Percentiles rank a stretch among this genome's conserved stretches.
These are phyloP conservation scores for Exsudoporus floridanus DNA, from an alignment of 1,284 basidiomycete species.

Conservation along the genomic window DNA sequence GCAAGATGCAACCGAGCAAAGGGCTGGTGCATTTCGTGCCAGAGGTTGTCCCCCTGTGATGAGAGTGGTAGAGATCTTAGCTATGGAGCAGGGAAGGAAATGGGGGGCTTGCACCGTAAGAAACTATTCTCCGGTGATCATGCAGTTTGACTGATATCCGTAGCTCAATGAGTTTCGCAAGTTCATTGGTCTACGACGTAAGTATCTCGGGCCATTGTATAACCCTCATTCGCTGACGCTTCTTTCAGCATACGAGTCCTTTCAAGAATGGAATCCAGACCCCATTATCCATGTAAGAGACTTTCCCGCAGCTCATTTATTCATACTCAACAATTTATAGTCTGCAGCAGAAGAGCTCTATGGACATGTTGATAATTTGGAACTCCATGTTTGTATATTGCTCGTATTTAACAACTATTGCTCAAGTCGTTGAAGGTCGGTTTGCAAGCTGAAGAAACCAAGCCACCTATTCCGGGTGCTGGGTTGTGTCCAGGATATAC, in stretches of 20 bases:
- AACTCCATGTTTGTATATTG: conserved; percentile 56
- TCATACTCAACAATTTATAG: conserved; percentile 36
- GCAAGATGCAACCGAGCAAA: conserved; percentile 62
- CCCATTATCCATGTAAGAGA: conserved; percentile 58
- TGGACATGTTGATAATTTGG: conserved; percentile 72
- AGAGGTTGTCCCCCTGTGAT: conserved; percentile 69
- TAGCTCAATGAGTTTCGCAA: conserved; percentile 65
- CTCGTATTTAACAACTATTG: neutral
- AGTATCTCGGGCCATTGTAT: conserved; percentile 8
- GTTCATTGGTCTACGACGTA: conserved; percentile 52
- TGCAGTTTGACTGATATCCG: conserved; percentile 47
- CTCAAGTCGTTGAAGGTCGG: conserved; percentile 48
- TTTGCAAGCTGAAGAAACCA: conserved; percentile 76
- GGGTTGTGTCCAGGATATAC: conserved; percentile 87
- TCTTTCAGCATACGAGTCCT: conserved; percentile 52
- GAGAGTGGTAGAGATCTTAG: conserved; percentile 70
- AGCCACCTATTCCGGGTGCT: conserved; percentile 68
- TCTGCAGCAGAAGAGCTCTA: conserved; percentile 68
- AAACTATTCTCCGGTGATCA: conserved; percentile 2
- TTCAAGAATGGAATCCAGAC: conserved; percentile 80
- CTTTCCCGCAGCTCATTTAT: neutral
- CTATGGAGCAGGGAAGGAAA: conserved; percentile 64
- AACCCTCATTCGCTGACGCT: neutral
- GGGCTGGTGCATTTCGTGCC: conserved; percentile 75
- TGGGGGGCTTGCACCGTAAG: conserved; percentile 77